These are phyloP conservation scores for Theileria parva DNA, from an alignment of 169 alveolate species.

Conservation along the genomic window DNA sequence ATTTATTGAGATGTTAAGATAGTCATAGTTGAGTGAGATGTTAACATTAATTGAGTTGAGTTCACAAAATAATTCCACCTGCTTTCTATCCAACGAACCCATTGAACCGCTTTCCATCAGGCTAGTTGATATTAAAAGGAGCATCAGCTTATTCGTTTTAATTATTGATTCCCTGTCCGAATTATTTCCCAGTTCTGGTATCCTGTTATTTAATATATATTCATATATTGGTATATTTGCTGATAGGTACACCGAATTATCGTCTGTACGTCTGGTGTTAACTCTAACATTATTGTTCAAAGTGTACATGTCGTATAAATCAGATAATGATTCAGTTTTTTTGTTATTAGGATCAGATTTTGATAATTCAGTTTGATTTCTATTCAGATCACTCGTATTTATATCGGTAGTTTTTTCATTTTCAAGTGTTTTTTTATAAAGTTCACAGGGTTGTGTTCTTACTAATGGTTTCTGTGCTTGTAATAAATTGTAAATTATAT, in stretches of 20 bases:
- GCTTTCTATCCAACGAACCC: conserved; percentile 75
- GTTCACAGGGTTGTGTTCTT: conserved; percentile 29
- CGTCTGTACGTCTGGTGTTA: conserved; percentile 28
- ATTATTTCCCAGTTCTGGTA: conserved; percentile 3
- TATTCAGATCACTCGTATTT: too few relatives aligned
- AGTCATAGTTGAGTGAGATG: conserved; percentile 77
- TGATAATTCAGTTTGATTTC: background rate
- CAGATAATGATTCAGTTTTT: conserved; percentile 38
- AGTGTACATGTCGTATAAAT: conserved; percentile 29
- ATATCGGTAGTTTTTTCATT: conserved; percentile 30
- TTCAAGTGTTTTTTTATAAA: conserved; percentile 18
- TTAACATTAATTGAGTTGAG: conserved; percentile 73
- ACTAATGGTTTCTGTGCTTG: conserved; percentile 34
- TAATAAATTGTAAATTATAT: conserved; percentile 16
- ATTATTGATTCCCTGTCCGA: background rate
- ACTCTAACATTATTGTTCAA: conserved; percentile 39
- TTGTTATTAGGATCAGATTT: background rate
- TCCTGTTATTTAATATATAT: conserved; percentile 41
- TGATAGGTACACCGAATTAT: conserved; percentile 47
- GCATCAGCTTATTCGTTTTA: conserved; percentile 32
- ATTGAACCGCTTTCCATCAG: conserved; percentile 86
- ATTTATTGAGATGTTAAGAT: conserved; percentile 71
- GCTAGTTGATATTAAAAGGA: conserved; percentile 46
- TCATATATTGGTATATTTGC: conserved; percentile 57
- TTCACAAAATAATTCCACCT: conserved; percentile 82